Evolutionary conservation across 768 basidiomycete genomes (phyloP).

Genomic region (Auricularia sp.): DNA sequence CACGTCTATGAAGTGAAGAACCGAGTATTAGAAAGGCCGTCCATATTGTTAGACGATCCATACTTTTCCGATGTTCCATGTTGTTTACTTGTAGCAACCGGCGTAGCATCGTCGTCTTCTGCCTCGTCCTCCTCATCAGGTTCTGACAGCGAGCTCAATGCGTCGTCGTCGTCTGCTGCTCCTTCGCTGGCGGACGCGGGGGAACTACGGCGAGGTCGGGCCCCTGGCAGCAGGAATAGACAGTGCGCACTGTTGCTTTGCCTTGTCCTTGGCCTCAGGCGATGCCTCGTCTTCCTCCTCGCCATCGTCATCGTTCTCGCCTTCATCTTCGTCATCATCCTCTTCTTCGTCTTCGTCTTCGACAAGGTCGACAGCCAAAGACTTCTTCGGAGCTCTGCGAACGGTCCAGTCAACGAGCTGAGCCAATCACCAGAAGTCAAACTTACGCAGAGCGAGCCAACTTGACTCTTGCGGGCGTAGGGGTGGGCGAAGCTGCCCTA

Average conservation of each 20-base stretch:
- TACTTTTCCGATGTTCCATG: not conserved
- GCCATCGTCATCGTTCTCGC: slow-evolving; percentile 30
- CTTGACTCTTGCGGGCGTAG: slow-evolving; percentile 23
- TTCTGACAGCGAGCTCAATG: not conserved
- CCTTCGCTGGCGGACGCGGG: not conserved
- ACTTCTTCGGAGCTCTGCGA: slow-evolving; percentile 13
- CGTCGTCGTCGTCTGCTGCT: not conserved
- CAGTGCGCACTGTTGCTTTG: not conserved
- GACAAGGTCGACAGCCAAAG: slow-evolving; percentile 16
- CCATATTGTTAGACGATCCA: not conserved
- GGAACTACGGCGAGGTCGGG: not conserved
- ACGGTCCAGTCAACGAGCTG: slow-evolving; percentile 5
- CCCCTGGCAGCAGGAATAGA: not conserved
- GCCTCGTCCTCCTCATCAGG: not conserved
- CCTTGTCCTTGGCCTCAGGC: not conserved
- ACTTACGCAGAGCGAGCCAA: not conserved
- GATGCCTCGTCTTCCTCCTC: not conserved
- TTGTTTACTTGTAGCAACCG: not conserved
- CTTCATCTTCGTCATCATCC: slow-evolving; percentile 22
- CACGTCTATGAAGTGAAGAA: not conserved
- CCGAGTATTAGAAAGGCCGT: not conserved
- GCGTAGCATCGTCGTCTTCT: not conserved
- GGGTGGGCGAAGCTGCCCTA: not conserved
- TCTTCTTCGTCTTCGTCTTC: slow-evolving; percentile 24
- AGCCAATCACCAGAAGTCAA: slow-evolving; percentile 12